Percentiles rank a stretch among this genome's conserved stretches.
These are phyloP conservation scores for Chenopodium suecicum DNA, from an alignment of 148 eudicot genomes.

Conservation along the genomic window DNA sequence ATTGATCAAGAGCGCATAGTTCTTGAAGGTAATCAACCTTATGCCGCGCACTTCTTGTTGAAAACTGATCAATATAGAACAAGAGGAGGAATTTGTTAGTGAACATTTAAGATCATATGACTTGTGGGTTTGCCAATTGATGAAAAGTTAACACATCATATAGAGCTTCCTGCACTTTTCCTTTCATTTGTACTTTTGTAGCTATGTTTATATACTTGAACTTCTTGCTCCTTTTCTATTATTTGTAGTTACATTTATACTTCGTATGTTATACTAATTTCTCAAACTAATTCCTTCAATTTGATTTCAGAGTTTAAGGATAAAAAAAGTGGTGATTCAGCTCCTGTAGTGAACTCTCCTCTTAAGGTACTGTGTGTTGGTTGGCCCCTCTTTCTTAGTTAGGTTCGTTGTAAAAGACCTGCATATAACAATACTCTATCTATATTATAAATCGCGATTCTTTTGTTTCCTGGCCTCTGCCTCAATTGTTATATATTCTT, in stretches of 20 bases:
- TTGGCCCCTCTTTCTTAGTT: not conserved
- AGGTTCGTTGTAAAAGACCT: no score
- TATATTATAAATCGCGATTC: not conserved
- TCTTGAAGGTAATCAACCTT: not conserved
- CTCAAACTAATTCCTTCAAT: not conserved
- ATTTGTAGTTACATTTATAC: no score
- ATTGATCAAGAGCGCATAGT: not conserved
- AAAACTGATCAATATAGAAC: not conserved
- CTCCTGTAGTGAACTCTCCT: not conserved
- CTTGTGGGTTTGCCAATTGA: not conserved
- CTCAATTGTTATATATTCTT: not conserved
- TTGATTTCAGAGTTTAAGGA: not conserved
- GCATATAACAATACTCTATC: no score
- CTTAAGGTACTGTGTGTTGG: not conserved
- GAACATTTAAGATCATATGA: not conserved
- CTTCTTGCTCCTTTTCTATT: no score
- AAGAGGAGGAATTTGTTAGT: not conserved
- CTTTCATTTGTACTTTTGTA: not conserved
- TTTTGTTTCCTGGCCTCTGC: not conserved
- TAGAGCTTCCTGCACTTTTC: not conserved
- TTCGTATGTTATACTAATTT: not conserved
- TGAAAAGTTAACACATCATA: not conserved
- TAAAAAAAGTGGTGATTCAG: not conserved
- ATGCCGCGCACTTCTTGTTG: not conserved
- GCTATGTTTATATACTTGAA: no score